Evolutionary conservation across 2,329 filamentous ascomycete species (phyloP).

Genomic region (Gnomoniopsis smithogilvyi): DNA sequence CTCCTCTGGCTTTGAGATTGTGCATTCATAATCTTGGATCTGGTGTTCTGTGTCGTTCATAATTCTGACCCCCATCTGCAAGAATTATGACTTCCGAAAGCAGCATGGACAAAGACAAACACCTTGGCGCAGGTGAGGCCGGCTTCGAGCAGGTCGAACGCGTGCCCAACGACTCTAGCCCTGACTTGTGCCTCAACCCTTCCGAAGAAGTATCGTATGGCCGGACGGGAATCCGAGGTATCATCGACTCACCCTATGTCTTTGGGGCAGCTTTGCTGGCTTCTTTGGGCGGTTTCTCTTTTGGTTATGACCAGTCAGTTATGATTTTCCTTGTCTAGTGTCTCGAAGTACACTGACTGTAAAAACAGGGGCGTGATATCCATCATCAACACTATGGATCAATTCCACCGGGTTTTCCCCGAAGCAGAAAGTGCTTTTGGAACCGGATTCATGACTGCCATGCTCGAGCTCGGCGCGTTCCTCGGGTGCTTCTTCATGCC

Average conservation of each 20-base stretch:
- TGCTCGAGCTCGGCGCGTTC: conserved; percentile 37
- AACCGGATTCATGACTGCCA: conserved; percentile 39
- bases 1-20: no score
- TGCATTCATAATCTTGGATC: no score
- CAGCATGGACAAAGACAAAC: no score
- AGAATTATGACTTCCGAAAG: no score
- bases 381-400: conserved; percentile 43
- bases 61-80: no score
- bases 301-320: conserved; percentile 20
- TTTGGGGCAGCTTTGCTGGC: conserved; percentile 35
- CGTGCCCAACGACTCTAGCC: no score
- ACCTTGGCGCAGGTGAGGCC: no score
- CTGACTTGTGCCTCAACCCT: neutral
- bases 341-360: neutral
- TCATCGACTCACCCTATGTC: conserved; percentile 36
- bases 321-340: neutral
- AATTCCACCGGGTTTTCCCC: conserved; percentile 38
- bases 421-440: conserved; percentile 28
- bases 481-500: conserved; percentile 32
- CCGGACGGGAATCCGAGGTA: conserved; percentile 26
- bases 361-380: conserved; percentile 33
- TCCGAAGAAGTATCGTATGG: conserved; percentile 24
- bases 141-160: no score
- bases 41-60: no score
- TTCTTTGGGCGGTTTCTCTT: conserved; percentile 38